Conservation (phyloP, 1,139 yeast species). For the Ogataea hybrid region DNA sequence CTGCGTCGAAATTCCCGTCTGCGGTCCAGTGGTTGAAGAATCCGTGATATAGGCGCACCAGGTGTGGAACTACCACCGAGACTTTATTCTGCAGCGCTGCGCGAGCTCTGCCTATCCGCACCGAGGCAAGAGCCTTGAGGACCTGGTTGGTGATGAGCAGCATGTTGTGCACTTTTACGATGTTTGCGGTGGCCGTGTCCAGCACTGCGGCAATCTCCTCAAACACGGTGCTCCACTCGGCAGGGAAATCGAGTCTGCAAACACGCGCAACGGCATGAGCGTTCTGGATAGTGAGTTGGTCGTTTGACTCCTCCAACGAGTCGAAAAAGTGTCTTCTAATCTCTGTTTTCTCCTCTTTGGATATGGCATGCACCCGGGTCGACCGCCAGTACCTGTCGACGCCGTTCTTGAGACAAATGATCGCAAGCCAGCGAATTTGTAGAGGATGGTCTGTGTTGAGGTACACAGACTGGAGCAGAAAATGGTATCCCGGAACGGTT, state of each 20-base stretch:
- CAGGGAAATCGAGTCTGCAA: constrained; percentile 81
- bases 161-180: constrained; percentile 56
- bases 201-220: constrained; percentile 58
- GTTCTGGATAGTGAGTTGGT: constrained; percentile 73
- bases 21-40: constrained; percentile 65
- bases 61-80: constrained; percentile 55
- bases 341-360: constrained; percentile 64
- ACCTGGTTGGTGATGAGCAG: constrained; percentile 72
- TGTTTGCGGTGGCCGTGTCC: constrained; percentile 42
- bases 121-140: constrained; percentile 68
- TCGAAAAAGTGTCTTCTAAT: constrained; percentile 61
- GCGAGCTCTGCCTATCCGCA: constrained; percentile 80
- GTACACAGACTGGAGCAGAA: constrained; percentile 45
- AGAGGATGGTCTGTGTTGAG: constrained; percentile 54
- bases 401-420: constrained; percentile 86
- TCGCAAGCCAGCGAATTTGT: constrained; percentile 80
- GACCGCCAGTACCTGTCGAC: constrained; percentile 81
- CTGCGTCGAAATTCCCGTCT: constrained; percentile 37
- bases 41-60: constrained; percentile 56
- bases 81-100: constrained; percentile 74
- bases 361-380: constrained; percentile 52
- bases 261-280: constrained; percentile 80
- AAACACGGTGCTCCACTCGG: constrained; percentile 79
- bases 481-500: constrained; percentile 46
- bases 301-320: constrained; percentile 64